Evolutionary conservation across 2,329 filamentous ascomycete species (phyloP).

Genomic region (Fusarium sp.): DNA sequence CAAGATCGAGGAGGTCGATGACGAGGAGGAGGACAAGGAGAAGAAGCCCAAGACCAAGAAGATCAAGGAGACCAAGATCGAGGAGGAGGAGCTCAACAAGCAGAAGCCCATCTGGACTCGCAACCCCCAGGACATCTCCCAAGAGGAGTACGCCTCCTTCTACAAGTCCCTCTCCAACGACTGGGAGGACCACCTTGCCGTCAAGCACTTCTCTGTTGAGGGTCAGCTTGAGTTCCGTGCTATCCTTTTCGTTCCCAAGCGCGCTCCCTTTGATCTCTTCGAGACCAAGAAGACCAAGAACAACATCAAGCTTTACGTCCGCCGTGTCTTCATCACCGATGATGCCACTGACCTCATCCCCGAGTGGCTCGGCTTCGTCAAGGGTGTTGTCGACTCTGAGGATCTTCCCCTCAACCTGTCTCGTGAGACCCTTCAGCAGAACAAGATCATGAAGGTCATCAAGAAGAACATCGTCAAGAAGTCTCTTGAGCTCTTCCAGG

Average conservation of each 20-base stretch:
- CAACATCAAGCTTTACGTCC: constrained; percentile 99
- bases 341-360: constrained; percentile 99
- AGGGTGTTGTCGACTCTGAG: constrained; percentile 99
- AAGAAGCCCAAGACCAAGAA: constrained; percentile 99
- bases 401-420: constrained; percentile 99
- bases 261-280: constrained; percentile 98
- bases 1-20: constrained; percentile 92
- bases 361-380: constrained; percentile 99
- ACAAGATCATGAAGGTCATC: constrained; percentile 99
- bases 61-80: constrained; percentile 97
- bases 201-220: constrained; percentile 99
- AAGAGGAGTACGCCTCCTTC: constrained; percentile 98
- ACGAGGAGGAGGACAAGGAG: constrained; percentile 90
- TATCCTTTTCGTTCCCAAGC: constrained; percentile 99
- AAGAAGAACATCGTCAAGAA: constrained; percentile 99
- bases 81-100: constrained; percentile 99
- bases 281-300: constrained; percentile 99
- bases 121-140: constrained; percentile 93
- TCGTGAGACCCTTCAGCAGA: constrained; percentile 99
- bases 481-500: constrained; percentile 98
- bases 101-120: constrained; percentile 99
- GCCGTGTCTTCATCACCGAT: constrained; percentile 99
- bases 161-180: constrained; percentile 99
- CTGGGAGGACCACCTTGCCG: constrained; percentile 98
- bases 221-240: constrained; percentile 99